Evolutionary conservation across 1,284 basidiomycete species (phyloP).

Genomic region (Cerrena zonata): DNA sequence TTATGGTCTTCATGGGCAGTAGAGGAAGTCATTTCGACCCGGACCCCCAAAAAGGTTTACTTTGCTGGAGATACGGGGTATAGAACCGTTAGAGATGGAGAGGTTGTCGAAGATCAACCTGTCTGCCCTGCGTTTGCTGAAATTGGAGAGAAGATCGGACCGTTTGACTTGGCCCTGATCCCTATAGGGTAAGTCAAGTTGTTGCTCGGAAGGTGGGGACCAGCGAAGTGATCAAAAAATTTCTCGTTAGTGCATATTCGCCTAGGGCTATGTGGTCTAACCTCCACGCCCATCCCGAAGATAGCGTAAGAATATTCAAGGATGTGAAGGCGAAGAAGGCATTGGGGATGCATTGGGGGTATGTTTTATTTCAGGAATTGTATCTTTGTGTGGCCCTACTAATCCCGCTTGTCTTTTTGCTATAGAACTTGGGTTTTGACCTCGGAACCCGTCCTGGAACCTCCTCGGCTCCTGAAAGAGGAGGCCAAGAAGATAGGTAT

Average conservation of each 20-base stretch:
- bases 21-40: constrained; percentile 28
- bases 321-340: constrained; percentile 55
- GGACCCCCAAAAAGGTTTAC: constrained; percentile 40
- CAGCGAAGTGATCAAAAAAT: constrained; percentile 2
- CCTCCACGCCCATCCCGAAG: constrained; percentile 56
- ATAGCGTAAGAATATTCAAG: constrained; percentile 60
- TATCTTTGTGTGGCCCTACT: background rate
- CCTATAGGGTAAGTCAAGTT: constrained; percentile 51
- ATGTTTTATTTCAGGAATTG: too few relatives aligned
- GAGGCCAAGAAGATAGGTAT: constrained; percentile 48
- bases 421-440: constrained; percentile 47
- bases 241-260: constrained; percentile 56
- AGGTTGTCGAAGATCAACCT: constrained; percentile 48
- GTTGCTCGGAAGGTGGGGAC: constrained; percentile 15
- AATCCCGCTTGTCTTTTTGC: background rate
- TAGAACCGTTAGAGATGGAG: constrained; percentile 38
- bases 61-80: constrained; percentile 72
- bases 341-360: constrained; percentile 71
- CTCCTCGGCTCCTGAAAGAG: constrained; percentile 45
- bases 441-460: constrained; percentile 52
- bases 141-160: constrained; percentile 56
- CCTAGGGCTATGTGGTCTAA: constrained; percentile 54
- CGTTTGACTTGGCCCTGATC: constrained; percentile 57
- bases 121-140: constrained; percentile 65
- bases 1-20: constrained; percentile 62